These are phyloP conservation scores for Durusdinium trenchii DNA, from an alignment of 73 alveolate species.

Conservation along the genomic window DNA sequence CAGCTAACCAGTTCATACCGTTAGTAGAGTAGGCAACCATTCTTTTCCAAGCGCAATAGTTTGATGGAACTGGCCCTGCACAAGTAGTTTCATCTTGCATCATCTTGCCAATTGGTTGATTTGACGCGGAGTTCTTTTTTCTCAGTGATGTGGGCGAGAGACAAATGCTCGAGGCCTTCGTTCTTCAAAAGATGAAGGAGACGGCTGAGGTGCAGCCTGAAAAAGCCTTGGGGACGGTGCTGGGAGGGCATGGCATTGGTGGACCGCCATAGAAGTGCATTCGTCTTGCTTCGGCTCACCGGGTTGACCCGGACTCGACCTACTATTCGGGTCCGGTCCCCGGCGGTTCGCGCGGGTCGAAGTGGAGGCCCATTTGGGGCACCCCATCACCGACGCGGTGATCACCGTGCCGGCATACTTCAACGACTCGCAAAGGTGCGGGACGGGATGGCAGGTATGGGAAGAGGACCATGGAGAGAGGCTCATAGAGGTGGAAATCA, in stretches of 20 bases:
- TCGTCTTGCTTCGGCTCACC: background rate
- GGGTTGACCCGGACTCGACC: background rate
- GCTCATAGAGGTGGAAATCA: too few relatives aligned
- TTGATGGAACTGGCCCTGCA: too few relatives aligned
- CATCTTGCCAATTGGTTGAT: background rate
- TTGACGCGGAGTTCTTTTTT: too few relatives aligned
- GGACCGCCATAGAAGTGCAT: conserved; percentile 96
- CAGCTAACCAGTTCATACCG: too few relatives aligned
- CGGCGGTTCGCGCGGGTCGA: background rate
- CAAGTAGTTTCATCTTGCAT: too few relatives aligned
- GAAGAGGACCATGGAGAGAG: background rate
- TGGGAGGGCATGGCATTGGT: background rate
- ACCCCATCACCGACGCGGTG: conserved; percentile 98
- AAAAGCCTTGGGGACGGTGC: too few relatives aligned
- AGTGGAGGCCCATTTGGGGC: conserved; percentile 96
- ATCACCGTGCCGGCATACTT: conserved; percentile 99
- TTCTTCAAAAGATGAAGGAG: conserved; percentile 97
- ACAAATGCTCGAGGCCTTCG: conserved; percentile 96
- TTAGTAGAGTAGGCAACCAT: too few relatives aligned
- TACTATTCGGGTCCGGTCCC: background rate
- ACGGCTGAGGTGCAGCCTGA: conserved; percentile 97
- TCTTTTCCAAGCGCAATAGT: too few relatives aligned
- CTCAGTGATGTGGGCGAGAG: too few relatives aligned
- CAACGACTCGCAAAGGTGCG: conserved; percentile 98
- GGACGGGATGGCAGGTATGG: background rate